Evolutionary conservation across 805 yeast species (phyloP).

Genomic region (Barnettozyma botsteinii): DNA sequence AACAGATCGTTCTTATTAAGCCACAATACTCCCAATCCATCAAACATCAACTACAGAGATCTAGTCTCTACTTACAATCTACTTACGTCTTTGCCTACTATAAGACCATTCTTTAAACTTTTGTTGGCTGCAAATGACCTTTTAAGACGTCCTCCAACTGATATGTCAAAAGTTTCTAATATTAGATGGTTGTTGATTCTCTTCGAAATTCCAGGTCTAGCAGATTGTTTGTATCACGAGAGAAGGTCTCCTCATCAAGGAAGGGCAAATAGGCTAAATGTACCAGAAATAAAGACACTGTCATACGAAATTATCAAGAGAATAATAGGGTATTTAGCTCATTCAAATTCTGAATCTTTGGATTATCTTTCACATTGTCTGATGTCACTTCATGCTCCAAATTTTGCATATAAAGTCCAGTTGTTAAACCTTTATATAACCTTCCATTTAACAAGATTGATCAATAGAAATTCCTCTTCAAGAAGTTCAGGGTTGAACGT

Average conservation of each 20-base stretch:
- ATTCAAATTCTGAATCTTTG: conserved; percentile 34
- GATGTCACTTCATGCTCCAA: conserved; percentile 35
- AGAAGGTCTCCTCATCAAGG: conserved; percentile 6
- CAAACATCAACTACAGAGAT: conserved; percentile 46
- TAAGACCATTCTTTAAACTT: conserved; percentile 52
- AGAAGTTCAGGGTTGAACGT: not conserved
- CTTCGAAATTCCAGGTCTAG: conserved; percentile 61
- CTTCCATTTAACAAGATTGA: conserved; percentile 58
- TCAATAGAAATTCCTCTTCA: conserved; percentile 23
- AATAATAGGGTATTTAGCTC: conserved; percentile 60
- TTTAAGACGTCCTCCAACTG: conserved; percentile 43
- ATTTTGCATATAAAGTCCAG: conserved; percentile 53
- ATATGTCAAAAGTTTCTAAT: conserved; percentile 35
- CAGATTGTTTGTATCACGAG: conserved; percentile 37
- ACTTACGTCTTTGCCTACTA: conserved; percentile 49
- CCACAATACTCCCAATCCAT: conserved; percentile 10
- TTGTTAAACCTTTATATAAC: conserved; percentile 71
- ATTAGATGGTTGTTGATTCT: conserved; percentile 59
- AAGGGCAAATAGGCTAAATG: conserved; percentile 23
- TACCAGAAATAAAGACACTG: conserved; percentile 47
- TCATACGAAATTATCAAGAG: conserved; percentile 70
- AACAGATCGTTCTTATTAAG: conserved; percentile 47
- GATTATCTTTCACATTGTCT: conserved; percentile 53
- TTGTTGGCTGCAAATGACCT: conserved; percentile 46
- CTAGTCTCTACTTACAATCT: conserved; percentile 41